Conservation (phyloP, 306 rosid species). For the Clitoria ternatea region DNA sequence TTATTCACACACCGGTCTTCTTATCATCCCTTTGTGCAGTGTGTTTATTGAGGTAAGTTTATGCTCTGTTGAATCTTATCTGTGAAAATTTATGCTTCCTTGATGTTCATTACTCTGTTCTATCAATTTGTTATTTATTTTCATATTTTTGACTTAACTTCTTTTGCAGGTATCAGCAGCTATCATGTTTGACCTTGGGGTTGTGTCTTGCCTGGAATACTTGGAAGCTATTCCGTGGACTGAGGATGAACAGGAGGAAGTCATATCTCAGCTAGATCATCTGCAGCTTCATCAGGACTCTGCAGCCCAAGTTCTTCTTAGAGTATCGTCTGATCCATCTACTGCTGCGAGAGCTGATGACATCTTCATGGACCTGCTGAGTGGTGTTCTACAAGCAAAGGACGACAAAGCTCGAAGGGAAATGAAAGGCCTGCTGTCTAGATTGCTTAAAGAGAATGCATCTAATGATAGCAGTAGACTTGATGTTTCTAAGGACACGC, state of each 20-base stretch:
- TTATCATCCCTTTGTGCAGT: neutral
- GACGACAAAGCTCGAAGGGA: conserved; percentile 86
- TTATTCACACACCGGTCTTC: neutral
- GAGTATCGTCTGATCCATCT: conserved; percentile 67
- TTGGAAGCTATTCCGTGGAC: conserved; percentile 92
- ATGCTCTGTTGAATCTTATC: neutral
- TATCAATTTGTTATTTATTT: neutral
- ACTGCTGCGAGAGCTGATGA: conserved; percentile 50
- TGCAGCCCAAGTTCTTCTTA: conserved; percentile 45
- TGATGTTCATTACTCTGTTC: neutral
- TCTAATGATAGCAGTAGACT: conserved; percentile 36
- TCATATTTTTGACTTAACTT: neutral
- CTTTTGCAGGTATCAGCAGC: conserved; percentile 73
- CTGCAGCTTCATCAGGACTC: conserved; percentile 61
- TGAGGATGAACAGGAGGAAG: conserved; percentile 69
- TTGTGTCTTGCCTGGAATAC: conserved; percentile 64
- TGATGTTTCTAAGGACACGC: conserved; percentile 74
- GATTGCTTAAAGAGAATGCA: conserved; percentile 62
- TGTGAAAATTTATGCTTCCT: neutral
- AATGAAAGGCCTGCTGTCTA: conserved; percentile 66
- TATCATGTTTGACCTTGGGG: conserved; percentile 77
- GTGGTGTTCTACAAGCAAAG: conserved; percentile 77
- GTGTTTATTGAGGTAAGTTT: neutral
- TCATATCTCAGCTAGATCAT: conserved; percentile 51
- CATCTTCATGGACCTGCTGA: conserved; percentile 46